These are phyloP conservation scores for Phaffia australis DNA, from an alignment of 768 basidiomycete species.

Conservation along the genomic window DNA sequence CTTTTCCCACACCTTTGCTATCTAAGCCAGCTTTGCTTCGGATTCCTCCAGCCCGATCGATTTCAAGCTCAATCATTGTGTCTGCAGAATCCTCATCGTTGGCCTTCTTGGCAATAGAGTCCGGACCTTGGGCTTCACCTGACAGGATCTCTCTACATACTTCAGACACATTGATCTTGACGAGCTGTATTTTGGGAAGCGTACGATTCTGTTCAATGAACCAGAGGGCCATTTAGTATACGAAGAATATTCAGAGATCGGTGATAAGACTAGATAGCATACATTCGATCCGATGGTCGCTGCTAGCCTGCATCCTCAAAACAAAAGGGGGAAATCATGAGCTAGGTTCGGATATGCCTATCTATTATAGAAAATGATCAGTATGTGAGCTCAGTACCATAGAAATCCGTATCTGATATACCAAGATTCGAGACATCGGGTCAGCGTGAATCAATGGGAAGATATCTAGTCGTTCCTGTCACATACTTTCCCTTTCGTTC, in stretches of 20 bases:
- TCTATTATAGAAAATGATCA: not conserved
- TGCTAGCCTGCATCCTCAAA: constrained; percentile 9
- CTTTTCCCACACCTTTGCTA: not conserved
- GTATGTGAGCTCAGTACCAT: constrained; percentile 5
- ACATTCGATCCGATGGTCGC: constrained; percentile 23
- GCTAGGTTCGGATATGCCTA: not conserved
- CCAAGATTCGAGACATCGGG: not conserved
- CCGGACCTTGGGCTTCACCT: not conserved
- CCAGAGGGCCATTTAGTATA: not conserved
- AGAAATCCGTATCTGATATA: constrained; percentile 16
- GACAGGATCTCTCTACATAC: constrained; percentile 13
- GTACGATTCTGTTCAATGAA: constrained; percentile 3
- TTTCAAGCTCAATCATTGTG: not conserved
- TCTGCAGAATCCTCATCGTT: constrained; percentile 2
- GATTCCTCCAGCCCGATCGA: not conserved
- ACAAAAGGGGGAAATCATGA: not conserved
- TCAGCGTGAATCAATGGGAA: not conserved
- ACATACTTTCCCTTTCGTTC: constrained; percentile 19
- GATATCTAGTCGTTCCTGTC: not conserved
- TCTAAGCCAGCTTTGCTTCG: not conserved
- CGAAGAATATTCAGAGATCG: not conserved
- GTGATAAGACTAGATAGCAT: not conserved
- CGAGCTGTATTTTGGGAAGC: constrained; percentile 17
- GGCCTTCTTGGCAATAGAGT: not conserved
- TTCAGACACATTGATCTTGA: constrained; percentile 18